Evolutionary conservation across 495 filamentous ascomycete genomes (phyloP).

Genomic region (Penicillium coffeae): DNA sequence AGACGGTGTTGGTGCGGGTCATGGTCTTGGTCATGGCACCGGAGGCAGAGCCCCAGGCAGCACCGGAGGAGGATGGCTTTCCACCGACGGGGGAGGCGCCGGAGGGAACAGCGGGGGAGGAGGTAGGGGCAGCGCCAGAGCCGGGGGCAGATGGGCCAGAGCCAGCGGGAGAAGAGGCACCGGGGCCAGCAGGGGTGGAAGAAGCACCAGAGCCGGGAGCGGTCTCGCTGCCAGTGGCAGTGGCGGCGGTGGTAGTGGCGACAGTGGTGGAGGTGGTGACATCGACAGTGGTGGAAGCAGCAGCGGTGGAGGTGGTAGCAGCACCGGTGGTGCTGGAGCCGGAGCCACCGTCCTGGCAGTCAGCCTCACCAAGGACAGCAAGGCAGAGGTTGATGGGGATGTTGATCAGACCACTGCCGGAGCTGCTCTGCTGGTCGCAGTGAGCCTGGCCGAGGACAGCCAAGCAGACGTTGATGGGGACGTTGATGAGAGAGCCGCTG

Average conservation of each 20-base stretch:
- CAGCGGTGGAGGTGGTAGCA: neutral
- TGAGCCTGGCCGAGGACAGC: slow-evolving; percentile 25
- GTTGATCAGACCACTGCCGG: slow-evolving; percentile 19
- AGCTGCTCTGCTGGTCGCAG: slow-evolving; percentile 13
- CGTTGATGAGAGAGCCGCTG: slow-evolving; percentile 25
- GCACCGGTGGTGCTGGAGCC: slow-evolving; percentile 1
- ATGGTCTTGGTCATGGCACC: neutral
- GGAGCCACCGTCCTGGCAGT: slow-evolving; percentile 18
- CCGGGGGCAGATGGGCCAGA: neutral
- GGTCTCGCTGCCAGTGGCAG: neutral
- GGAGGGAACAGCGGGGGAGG: neutral
- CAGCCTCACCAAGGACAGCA: slow-evolving; percentile 25
- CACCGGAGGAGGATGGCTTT: neutral
- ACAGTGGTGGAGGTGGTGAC: neutral
- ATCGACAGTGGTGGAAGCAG: neutral
- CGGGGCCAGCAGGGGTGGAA: neutral
- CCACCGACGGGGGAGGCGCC: neutral
- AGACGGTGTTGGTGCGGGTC: neutral
- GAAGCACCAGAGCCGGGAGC: neutral
- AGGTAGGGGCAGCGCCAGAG: neutral
- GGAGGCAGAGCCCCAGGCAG: neutral
- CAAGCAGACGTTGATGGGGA: slow-evolving; percentile 29
- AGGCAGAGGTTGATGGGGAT: slow-evolving; percentile 28
- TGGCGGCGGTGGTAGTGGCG: neutral
- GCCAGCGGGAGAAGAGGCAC: neutral